Conservation (phyloP, 768 basidiomycete species). For the Tephrocybe sp. region DNA sequence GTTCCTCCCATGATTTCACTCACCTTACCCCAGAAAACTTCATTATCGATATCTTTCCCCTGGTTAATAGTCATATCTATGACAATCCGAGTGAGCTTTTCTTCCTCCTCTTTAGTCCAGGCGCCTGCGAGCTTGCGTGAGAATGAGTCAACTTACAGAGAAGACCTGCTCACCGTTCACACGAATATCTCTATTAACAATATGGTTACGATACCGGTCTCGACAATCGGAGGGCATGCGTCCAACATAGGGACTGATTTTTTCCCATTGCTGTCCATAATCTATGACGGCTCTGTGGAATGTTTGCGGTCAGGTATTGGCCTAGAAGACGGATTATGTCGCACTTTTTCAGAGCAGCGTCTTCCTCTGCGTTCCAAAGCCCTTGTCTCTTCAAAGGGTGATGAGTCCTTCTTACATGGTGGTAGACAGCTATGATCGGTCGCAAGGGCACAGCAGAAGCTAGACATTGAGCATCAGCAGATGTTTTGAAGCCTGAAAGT, state of each 20-base stretch:
- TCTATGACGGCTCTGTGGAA: constrained; percentile 63
- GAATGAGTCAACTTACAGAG: not conserved
- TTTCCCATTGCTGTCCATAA: constrained; percentile 81
- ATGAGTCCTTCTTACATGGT: constrained; percentile 68
- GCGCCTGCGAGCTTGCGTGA: constrained; percentile 36
- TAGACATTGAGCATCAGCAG: constrained; percentile 26
- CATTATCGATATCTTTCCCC: constrained; percentile 73
- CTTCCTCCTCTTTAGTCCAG: constrained; percentile 84
- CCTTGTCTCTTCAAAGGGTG: constrained; percentile 75
- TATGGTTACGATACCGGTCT: constrained; percentile 84
- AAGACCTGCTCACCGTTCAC: constrained; percentile 44
- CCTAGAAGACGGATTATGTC: constrained; percentile 20
- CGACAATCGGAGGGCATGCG: constrained; percentile 81
- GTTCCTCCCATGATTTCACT: constrained; percentile 75
- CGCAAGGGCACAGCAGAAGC: constrained; percentile 72
- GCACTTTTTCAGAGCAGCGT: constrained; percentile 61
- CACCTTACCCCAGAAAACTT: constrained; percentile 83
- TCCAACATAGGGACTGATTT: constrained; percentile 67
- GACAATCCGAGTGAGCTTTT: constrained; percentile 70
- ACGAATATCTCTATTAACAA: constrained; percentile 67
- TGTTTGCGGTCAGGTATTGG: not conserved
- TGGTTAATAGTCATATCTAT: constrained; percentile 70
- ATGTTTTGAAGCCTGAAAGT: not conserved
- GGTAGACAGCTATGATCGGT: constrained; percentile 83
- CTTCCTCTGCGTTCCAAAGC: constrained; percentile 68